Conservation (phyloP, 768 basidiomycete species). For the Pulveroboletus sp. region DNA sequence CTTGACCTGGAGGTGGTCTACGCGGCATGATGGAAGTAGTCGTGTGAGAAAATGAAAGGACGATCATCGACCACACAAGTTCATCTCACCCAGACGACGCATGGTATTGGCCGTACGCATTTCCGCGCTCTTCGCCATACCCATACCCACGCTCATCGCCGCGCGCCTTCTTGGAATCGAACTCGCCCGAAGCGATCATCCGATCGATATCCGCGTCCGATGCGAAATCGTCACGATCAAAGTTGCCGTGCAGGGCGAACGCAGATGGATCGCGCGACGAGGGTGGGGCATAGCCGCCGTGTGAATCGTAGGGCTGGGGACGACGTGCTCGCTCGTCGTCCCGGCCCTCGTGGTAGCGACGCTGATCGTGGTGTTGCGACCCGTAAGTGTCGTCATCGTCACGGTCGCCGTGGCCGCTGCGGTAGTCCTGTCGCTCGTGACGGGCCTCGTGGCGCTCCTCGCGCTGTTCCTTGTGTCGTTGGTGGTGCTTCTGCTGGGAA, state of each 20-base stretch:
- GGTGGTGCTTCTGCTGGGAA: constrained; percentile 1
- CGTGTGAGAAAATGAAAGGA: background rate
- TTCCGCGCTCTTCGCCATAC: background rate
- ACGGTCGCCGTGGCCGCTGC: background rate
- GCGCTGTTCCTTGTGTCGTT: constrained; percentile 10
- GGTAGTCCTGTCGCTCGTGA: constrained; percentile 3
- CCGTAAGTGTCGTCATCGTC: background rate
- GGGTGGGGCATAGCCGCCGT: background rate
- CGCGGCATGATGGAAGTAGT: background rate
- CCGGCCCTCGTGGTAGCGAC: background rate
- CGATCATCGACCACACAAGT: background rate
- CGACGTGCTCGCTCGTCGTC: background rate
- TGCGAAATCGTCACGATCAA: constrained; percentile 26
- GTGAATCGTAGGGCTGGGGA: background rate
- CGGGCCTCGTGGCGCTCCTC: constrained; percentile 10
- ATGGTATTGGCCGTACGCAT: background rate
- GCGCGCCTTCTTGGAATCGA: background rate
- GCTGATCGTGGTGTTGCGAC: background rate
- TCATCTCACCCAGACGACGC: constrained; percentile 14
- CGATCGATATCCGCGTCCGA: constrained; percentile 23
- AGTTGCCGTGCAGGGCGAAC: constrained; percentile 9
- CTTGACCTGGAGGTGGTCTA: constrained; percentile 10
- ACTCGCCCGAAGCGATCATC: constrained; percentile 17
- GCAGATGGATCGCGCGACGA: background rate
- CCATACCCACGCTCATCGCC: background rate